phyloP scores from a whole-genome alignment of 352 stramenopile genomes.

The Phytopythium cucurbitacearum region DNA sequence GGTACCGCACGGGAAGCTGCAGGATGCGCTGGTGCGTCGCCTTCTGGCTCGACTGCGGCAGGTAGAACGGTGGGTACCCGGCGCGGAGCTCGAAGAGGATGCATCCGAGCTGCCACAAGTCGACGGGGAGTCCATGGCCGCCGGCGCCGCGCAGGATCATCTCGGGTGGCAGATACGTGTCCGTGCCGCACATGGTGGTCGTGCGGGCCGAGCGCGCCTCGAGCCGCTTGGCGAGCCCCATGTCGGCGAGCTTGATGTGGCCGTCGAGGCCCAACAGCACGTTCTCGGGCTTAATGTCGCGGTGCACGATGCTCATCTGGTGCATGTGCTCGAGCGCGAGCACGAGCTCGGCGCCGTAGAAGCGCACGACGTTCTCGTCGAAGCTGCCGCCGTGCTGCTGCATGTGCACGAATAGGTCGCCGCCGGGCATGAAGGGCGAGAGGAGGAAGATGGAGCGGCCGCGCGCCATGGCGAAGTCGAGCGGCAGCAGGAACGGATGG shows the following conservation, averaged over 20 bases:
- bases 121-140: conserved; percentile 86
- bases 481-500: conserved; percentile 96
- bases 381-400: conserved; percentile 83
- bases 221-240: conserved; percentile 89
- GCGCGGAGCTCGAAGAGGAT: conserved; percentile 92
- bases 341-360: conserved; percentile 83
- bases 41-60: conserved; percentile 86
- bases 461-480: conserved; percentile 96
- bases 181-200: conserved; percentile 88
- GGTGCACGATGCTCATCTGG: conserved; percentile 91
- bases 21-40: conserved; percentile 90
- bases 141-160: conserved; percentile 75
- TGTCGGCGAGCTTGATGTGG: conserved; percentile 89
- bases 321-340: conserved; percentile 88
- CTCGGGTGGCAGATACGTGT: conserved; percentile 88
- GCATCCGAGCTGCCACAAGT: conserved; percentile 93
- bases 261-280: conserved; percentile 85
- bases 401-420: conserved; percentile 93
- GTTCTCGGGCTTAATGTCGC: conserved; percentile 93
- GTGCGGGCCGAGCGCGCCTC: conserved; percentile 67
- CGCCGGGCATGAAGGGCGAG: conserved; percentile 97
- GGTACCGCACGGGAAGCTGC: conserved; percentile 82
- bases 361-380: conserved; percentile 65
- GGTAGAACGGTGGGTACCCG: conserved; percentile 91
- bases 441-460: conserved; percentile 96